These are phyloP conservation scores for Colletotrichum sp. DNA, from an alignment of 2,329 filamentous ascomycete genomes.

Conservation along the genomic window DNA sequence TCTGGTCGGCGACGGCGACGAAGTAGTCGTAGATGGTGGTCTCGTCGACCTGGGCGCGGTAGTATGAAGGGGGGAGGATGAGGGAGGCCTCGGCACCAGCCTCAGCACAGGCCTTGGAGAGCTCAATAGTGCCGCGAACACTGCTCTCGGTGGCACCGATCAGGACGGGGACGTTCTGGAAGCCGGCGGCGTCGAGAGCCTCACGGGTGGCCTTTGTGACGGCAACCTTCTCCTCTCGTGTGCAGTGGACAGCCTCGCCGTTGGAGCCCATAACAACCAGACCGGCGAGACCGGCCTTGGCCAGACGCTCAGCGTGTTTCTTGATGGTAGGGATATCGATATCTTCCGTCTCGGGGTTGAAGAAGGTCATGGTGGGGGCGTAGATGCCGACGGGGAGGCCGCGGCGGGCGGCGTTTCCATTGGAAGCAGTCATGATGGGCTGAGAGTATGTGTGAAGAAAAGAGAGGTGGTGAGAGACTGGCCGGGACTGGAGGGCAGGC, in stretches of 20 bases:
- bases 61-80: conserved; percentile 83
- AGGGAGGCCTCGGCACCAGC: conserved; percentile 83
- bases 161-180: conserved; percentile 77
- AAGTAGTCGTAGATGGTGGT: conserved; percentile 77
- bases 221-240: conserved; percentile 74
- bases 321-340: conserved; percentile 82
- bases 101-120: conserved; percentile 68
- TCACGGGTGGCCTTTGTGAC: conserved; percentile 81
- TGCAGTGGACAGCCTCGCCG: conserved; percentile 87
- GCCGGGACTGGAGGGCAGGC: background rate
- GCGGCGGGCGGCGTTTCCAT: conserved; percentile 41
- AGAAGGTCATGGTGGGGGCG: conserved; percentile 90
- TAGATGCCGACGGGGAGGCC: conserved; percentile 83
- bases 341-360: conserved; percentile 82
- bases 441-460: background rate
- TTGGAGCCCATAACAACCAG: conserved; percentile 90
- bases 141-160: conserved; percentile 83
- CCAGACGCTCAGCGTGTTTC: conserved; percentile 80
- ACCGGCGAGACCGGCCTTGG: conserved; percentile 77
- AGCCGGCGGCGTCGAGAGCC: conserved; percentile 82
- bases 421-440: conserved; percentile 22
- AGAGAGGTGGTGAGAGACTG: background rate
- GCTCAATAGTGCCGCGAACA: conserved; percentile 79
- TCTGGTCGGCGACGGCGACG: conserved; percentile 74
- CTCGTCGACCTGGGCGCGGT: conserved; percentile 77